phyloP scores from a whole-genome alignment of 192 early-diverging fungal genomes.

The Gryganskiella cystojenkinii region DNA sequence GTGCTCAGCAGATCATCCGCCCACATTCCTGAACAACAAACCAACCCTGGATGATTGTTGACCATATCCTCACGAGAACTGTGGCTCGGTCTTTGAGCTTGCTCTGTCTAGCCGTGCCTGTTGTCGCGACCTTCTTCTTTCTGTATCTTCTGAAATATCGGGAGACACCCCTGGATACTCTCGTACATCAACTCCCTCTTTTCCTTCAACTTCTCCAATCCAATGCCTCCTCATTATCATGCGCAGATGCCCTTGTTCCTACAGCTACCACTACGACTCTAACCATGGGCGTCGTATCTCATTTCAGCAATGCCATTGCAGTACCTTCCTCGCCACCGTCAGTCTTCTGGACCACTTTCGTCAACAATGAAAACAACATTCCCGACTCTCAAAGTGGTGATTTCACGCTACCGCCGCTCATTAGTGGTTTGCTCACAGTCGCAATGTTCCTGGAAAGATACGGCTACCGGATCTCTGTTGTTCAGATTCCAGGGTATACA shows the following conservation, averaged over 20 bases:
- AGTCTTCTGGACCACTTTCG: background rate
- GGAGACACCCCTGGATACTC: constrained; percentile 44
- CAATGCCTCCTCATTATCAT: constrained; percentile 14
- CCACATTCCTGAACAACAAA: no score
- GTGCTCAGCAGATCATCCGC: no score
- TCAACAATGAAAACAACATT: background rate
- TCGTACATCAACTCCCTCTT: constrained; percentile 23
- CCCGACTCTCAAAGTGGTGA: background rate
- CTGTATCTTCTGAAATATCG: constrained; percentile 37
- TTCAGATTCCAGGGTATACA: constrained; percentile 31
- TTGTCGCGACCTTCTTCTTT: constrained; percentile 22
- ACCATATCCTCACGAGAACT: constrained; percentile 47
- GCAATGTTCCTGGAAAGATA: constrained; percentile 30
- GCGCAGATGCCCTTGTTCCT: background rate
- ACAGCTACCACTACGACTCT: background rate
- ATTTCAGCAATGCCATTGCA: background rate
- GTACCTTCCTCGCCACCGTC: background rate
- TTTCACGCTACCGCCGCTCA: constrained; percentile 16
- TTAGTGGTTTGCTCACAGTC: constrained; percentile 10
- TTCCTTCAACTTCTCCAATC: constrained; percentile 35
- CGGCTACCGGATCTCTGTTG: constrained; percentile 12
- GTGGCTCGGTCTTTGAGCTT: constrained; percentile 38
- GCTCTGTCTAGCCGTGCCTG: constrained; percentile 16
- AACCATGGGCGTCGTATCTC: background rate
- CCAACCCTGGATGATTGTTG: constrained; percentile 30